Conservation (phyloP, 495 filamentous ascomycete genomes). For the Aspergillus cavernicola region DNA sequence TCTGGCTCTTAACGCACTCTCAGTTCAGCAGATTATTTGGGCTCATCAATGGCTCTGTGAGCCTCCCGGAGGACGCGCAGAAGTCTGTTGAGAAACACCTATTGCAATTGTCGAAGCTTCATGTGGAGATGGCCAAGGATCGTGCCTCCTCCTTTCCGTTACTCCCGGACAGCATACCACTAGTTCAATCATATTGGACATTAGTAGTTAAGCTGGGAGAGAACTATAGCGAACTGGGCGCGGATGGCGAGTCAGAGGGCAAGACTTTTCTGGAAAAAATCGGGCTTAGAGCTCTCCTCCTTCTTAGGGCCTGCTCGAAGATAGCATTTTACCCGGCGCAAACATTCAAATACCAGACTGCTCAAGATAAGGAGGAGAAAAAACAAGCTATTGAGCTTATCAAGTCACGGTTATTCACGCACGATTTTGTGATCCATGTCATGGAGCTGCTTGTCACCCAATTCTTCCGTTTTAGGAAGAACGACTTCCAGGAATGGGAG, state of each 20-base stretch:
- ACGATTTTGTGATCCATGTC: conserved; percentile 69
- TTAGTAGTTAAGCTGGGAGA: conserved; percentile 72
- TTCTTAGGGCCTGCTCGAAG: conserved; percentile 78
- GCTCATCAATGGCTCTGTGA: conserved; percentile 26
- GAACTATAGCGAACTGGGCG: conserved; percentile 52
- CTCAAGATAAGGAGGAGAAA: conserved; percentile 66
- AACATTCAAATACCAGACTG: conserved; percentile 74
- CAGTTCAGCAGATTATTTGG: conserved; percentile 69
- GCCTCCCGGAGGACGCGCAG: conserved; percentile 31
- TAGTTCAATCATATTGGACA: conserved; percentile 80
- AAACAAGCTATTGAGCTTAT: conserved; percentile 59
- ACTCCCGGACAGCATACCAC: conserved; percentile 69
- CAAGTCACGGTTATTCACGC: conserved; percentile 67
- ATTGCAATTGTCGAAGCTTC: conserved; percentile 85
- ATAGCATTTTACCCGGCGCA: conserved; percentile 77
- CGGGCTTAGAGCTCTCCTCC: conserved; percentile 72
- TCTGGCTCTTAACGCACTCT: conserved; percentile 68
- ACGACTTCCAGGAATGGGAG: conserved; percentile 85
- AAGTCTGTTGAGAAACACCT: conserved; percentile 75
- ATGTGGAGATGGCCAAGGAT: conserved; percentile 71
- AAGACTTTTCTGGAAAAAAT: conserved; percentile 68
- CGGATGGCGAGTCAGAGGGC: conserved; percentile 47
- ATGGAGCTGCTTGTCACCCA: conserved; percentile 79
- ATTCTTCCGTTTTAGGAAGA: conserved; percentile 82
- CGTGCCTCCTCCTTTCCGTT: conserved; percentile 78